Evolutionary conservation across 2,329 filamentous ascomycete species (phyloP).

Genomic region (Colletotrichum cordylinicola): DNA sequence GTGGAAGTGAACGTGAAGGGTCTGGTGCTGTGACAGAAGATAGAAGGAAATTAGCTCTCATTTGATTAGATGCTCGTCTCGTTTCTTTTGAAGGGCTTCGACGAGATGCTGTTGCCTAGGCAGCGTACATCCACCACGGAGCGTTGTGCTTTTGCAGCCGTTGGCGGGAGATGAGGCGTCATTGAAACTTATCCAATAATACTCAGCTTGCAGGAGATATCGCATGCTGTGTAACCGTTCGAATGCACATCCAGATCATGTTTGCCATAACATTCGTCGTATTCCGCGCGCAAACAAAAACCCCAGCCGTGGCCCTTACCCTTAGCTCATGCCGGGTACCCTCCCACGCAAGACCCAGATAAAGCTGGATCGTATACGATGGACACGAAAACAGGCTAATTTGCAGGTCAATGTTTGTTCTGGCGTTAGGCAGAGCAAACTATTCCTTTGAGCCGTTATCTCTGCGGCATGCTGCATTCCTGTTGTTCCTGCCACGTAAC

Average conservation of each 20-base stretch:
- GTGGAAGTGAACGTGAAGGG: accelerated
- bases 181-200: background rate
- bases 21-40: accelerated
- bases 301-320: accelerated
- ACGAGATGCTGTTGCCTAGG: background rate
- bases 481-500: background rate
- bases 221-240: background rate
- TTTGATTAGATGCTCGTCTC: accelerated
- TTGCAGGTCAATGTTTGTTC: background rate
- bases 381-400: accelerated
- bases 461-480: background rate
- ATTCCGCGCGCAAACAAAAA: background rate
- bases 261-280: background rate
- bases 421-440: background rate
- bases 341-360: background rate
- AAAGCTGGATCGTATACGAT: background rate
- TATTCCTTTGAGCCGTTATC: accelerated
- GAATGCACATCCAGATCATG: background rate
- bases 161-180: background rate
- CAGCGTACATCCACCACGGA: too few species aligned
- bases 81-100: accelerated
- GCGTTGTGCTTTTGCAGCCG: background rate
- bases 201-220: accelerated
- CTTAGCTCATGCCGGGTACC: background rate
- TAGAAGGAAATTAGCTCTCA: background rate